Base-by-base conservation (phyloP, 1,284 basidiomycete genomes). In the Ceratobasidium sp. region DNA sequence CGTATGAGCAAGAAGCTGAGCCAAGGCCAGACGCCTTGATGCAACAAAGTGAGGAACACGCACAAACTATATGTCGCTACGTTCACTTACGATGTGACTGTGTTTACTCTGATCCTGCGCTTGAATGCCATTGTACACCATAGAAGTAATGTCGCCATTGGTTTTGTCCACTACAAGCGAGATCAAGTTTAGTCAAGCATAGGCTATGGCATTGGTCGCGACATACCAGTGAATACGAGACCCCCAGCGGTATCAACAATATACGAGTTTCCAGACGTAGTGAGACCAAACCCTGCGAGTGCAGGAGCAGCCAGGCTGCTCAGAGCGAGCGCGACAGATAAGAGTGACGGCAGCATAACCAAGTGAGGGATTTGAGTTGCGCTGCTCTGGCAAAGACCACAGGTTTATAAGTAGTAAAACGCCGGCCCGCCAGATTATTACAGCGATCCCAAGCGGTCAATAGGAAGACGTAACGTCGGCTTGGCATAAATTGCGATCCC, bases 211-310 rank as follows among this genome's bases (percentile, higher is more conserved):
- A 10, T 10, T 23, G 26, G 6, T 18, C 9, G 6, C 12, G 39
- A 55, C 46, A 2, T 42, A 76, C 72, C 72, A 9, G 72, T 77
- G 68, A 80, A 80, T 6, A 73, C 70, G 39, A 80, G 73, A 28
- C 72, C 76, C 6, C 72, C 66, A 23, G 63, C 76, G 39, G 79
- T 78, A 55, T 80, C 79, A 10, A 80, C 68, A 40, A 72, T 75
- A 18, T 63, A 63, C 26, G 63, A 75, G 39, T 69, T 70, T 18
- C 79, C 77, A 51, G 77, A 78, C 26, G 3, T 39, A 20, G 79
- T 78, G 42, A 78, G 49, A n/a, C 79, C 79, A 40, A 80, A 80
- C n/a, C 63, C 72, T 53, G 78, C 78, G 20, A 63, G 78, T 28
- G 72, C 56, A 18, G 72, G 72, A 3, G 72, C 72, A n/a, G 20